Base-by-base conservation (phyloP, 768 basidiomycete species). In the Coprinopsis sp. region DNA sequence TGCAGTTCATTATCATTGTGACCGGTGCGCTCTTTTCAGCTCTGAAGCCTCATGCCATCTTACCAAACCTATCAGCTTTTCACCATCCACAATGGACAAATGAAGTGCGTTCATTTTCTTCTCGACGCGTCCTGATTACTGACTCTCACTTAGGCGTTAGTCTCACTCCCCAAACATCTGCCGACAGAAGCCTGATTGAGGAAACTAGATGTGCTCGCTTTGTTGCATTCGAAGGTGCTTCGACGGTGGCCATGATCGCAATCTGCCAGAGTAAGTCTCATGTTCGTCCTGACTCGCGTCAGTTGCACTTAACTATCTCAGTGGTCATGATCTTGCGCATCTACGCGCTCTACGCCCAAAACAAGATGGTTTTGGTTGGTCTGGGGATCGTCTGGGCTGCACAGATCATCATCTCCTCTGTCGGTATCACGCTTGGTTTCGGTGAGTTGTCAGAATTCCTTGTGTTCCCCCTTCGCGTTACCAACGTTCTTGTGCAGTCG, bases 241-340 rank as follows among this genome's bases (percentile, higher is more conserved):
- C 58, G 2, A 62, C 61, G 19, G 55, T 58, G 14, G 59, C 49
- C 10, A 23, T 65, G 16, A 46, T 65, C 11, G 57, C 62, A 6
- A 47, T 37, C 18, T 37, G 33, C 6, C 34, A 43, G 33, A 21
- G 64, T 61, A 45, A 39, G 58, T 38, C 8, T 37, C 22, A 11
- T 37, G 33, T 5, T 14, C 7, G 10, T 7, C 50, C 18, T 14
- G 19, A 18, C 29, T 47, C 29, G 27, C 37, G 28, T 36, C 13
- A 13, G 8, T 16, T 12, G 34, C 12, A 18, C 34, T 18, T 13
- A 37, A 22, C n/a, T 6, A 23, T 47, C n/a, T 13, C 33, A 65
- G 64, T 61, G 23, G 55, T 64, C 24, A 64, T 65, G 64, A 63
- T 65, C 28, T 53, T 65, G 14, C 60, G 64, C 1, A 55, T 65